phyloP scores from a whole-genome alignment of 1,139 yeast genomes.

The Sporopachydermia cereana region DNA sequence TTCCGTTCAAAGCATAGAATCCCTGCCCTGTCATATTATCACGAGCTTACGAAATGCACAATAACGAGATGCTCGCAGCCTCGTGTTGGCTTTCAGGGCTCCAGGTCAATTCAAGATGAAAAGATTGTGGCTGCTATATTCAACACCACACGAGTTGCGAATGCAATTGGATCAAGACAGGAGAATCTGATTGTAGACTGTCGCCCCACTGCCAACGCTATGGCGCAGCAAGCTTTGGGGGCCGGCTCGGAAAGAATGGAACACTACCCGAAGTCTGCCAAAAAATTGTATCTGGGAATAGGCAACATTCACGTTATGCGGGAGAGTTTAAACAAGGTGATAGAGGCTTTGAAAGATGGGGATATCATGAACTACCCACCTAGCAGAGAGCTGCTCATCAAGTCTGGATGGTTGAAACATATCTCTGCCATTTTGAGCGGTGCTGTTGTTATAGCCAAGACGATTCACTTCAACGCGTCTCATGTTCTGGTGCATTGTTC shows the following conservation, averaged over 20 bases:
- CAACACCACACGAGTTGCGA: conserved; percentile 26
- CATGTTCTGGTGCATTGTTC: conserved; percentile 88
- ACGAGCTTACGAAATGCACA: conserved; percentile 46
- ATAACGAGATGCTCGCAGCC: conserved; percentile 92
- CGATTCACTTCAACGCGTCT: conserved; percentile 70
- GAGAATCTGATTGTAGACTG: conserved; percentile 79
- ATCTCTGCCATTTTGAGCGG: conserved; percentile 59
- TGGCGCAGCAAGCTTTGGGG: conserved; percentile 94
- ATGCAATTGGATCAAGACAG: conserved; percentile 22
- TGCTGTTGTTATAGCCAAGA: conserved; percentile 66
- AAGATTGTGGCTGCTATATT: conserved; percentile 66
- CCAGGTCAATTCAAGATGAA: conserved; percentile 86
- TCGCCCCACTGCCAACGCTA: conserved; percentile 85
- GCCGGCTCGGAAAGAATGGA: conserved; percentile 96
- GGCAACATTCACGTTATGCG: conserved; percentile 95
- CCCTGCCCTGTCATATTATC: conserved; percentile 73
- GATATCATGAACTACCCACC: conserved; percentile 43
- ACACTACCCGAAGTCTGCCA: conserved; percentile 47
- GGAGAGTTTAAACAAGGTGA: conserved; percentile 59
- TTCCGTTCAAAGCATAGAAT: conserved; percentile 78
- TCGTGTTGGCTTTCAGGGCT: conserved; percentile 79
- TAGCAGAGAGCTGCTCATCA: conserved; percentile 35
- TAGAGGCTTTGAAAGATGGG: conserved; percentile 52
- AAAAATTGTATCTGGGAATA: conserved; percentile 74
- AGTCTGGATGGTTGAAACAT: conserved; percentile 74